Base-by-base conservation (phyloP, 176 grass and related monocot species). In the Carex scoparia region DNA sequence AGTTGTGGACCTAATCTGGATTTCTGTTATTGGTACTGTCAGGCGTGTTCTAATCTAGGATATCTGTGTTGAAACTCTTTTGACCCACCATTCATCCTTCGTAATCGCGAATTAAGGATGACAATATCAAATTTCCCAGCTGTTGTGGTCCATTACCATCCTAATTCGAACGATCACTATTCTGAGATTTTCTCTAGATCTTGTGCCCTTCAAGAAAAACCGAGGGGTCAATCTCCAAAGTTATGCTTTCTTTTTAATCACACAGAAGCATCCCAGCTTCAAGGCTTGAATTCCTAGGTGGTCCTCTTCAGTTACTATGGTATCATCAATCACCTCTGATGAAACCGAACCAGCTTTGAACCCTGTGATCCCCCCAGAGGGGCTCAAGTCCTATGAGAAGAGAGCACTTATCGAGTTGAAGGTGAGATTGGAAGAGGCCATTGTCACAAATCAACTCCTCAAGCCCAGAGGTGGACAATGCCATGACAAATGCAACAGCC, bases 401-500 rank as follows among this genome's bases (percentile, higher is more conserved):
- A 80, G 23, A 80, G 75, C 75, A 38, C 85, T 86, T 35, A 30
- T 65, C 1, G 61, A 86, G 54, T 86, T 86, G 75, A 68, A 67
- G 67, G 32, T 18, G 1, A 86, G 46, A 55, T 68, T 86, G 61
- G 85, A 86, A 80, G 74, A 86, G 16, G 60, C 75, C 61, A 86
- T 86, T 28, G 27, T 69, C 2, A 69, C 42, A 76, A 80, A 80
- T 27, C 85, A 80, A 40, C 85, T 80, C 3, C 27, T 80, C 28
- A 61, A 35, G 62, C 27, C 62, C 44, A 40, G 54, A 23, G 18
- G 5, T 55, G 44, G 35, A 33, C 84, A 80, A 7, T 53, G 10
- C 42, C 46, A 67, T 28, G 85, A 86, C 30, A 86, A 86, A 67
- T 35, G 28, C 42, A 80, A 69, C 48, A 69, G 15, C 74, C 61